A percentile compares a stretch with the other conserved stretches of the same genome.
phyloP scores from a whole-genome alignment of 2,329 filamentous ascomycete species.

The Exserohilum turcica region DNA sequence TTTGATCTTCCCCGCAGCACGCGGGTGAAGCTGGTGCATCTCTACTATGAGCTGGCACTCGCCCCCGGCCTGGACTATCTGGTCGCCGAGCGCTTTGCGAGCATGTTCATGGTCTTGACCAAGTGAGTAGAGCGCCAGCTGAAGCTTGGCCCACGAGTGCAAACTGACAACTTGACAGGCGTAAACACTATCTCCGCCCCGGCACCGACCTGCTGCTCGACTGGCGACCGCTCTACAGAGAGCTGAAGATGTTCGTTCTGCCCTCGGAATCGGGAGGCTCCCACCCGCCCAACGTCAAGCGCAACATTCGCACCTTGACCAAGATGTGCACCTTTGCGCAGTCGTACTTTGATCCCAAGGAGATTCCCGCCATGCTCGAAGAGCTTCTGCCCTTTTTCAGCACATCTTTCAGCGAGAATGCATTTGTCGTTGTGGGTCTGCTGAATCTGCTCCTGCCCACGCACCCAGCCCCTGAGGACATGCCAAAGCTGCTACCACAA shows the following conservation, averaged over 20 bases:
- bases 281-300: conserved; percentile 66
- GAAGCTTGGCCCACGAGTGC: conserved; percentile 8
- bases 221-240: conserved; percentile 91
- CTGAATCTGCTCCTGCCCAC: conserved; percentile 90
- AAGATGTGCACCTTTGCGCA: conserved; percentile 91
- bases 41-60: conserved; percentile 93
- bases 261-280: conserved; percentile 76
- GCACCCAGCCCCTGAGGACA: conserved; percentile 71
- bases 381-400: conserved; percentile 71
- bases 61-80: conserved; percentile 84
- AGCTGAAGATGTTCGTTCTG: conserved; percentile 87
- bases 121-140: conserved; percentile 65
- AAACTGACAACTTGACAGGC: conserved; percentile 60
- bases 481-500: conserved; percentile 79
- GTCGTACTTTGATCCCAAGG: conserved; percentile 87
- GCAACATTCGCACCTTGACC: conserved; percentile 73
- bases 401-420: conserved; percentile 87
- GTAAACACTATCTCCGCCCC: conserved; percentile 93
- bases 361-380: conserved; percentile 72
- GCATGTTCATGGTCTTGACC: conserved; percentile 95
- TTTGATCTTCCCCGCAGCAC: conserved; percentile 91
- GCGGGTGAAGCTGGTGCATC: conserved; percentile 79
- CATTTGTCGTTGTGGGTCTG: conserved; percentile 88
- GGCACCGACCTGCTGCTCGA: conserved; percentile 88
- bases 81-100: conserved; percentile 86